Evolutionary conservation across 73 alveolate genomes (phyloP).

Genomic region (Tetrahymena elliotti): DNA sequence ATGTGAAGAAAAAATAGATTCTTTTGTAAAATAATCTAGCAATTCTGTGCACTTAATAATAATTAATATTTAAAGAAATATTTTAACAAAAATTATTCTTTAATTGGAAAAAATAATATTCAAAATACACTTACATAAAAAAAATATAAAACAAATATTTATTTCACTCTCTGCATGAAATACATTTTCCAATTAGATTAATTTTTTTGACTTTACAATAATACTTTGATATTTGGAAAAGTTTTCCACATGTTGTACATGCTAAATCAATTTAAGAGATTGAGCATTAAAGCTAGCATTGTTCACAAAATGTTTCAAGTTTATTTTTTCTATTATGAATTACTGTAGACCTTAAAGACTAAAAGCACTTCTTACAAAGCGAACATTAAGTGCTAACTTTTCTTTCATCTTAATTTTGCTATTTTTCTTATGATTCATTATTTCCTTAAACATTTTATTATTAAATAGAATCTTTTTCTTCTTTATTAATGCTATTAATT

Average conservation of each 20-base stretch:
- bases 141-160: background rate
- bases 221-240: background rate
- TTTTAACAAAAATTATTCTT: too few relatives aligned
- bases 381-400: background rate
- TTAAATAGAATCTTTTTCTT: background rate
- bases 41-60: too few relatives aligned
- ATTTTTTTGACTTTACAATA: background rate
- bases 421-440: background rate
- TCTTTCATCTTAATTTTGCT: background rate
- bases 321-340: background rate
- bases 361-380: background rate
- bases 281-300: background rate
- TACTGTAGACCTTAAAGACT: background rate
- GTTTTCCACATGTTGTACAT: background rate
- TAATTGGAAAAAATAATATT: too few relatives aligned
- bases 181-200: background rate
- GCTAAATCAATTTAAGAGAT: background rate
- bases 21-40: too few relatives aligned
- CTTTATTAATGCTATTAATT: background rate
- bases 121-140: too few relatives aligned
- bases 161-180: background rate
- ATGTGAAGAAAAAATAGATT: too few relatives aligned
- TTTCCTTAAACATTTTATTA: background rate
- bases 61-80: too few relatives aligned
- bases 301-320: background rate